Evolutionary conservation across 345 rosid species (phyloP), one percentile per base, ranked within the genome.

Genomic region (Eucalyptus curtisii): DNA sequence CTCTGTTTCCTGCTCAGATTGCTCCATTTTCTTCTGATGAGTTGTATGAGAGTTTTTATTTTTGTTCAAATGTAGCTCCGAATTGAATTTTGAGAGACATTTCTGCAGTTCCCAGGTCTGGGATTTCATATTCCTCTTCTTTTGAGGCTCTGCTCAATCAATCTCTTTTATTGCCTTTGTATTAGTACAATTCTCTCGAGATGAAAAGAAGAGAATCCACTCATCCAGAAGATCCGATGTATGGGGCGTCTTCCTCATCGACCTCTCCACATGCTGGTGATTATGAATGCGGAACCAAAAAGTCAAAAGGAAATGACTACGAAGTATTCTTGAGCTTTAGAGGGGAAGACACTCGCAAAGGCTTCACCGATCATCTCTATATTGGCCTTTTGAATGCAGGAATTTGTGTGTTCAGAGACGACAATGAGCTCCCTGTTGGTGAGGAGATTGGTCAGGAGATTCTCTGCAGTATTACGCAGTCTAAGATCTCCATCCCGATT

Each of bases 301-400:
- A 33, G 44, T 3, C 80, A 33, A 68, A 68, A 33, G 44, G 80
- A 68, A 68, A 33, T 68, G 2, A 68, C 44, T 19, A 3, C 0
- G 80, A 68, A 33, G 80, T 68, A 17, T 68, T 68, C 44, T 68
- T 68, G 44, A 68, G 80, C 80, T 68, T 68, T 37, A 68, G 80
- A 68, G 80, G 80, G 44, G 1, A 68, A 68, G 80, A 68, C 4
- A 68, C 80, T 33, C 80, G 80, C 25, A 68, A 9, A 68, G 44
- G 80, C 1, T 68, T 68, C 24, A 2, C 13, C 4, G 80, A 68
- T 68, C 80, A 68, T 68, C 80, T 68, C 80, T 33, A 68, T 33
- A 33, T 0, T 33, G 0, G 80, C 0, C 80, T 68, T 33, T 0
- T 2, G 0, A 0, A 15, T 17, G 12, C 80, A 9, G 80, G 80